A percentile compares a stretch with the other conserved stretches of the same genome.
Evolutionary conservation across 345 rosid species (phyloP).

Genomic region (Carallia brachiata): DNA sequence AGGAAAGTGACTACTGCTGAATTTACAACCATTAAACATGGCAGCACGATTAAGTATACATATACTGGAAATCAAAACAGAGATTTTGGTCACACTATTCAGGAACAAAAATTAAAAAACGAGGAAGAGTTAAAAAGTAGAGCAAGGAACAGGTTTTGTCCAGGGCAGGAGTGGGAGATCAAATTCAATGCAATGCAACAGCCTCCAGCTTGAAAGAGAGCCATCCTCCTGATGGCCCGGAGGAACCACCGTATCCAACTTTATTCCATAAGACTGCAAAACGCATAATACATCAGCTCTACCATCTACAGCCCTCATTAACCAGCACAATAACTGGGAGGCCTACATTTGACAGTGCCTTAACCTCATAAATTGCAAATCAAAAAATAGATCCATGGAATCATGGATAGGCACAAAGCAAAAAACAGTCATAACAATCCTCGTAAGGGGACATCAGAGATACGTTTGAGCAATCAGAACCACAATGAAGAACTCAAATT

Average conservation of each 20-base stretch:
- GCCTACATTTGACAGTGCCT: neutral
- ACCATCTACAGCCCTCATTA: slow-evolving; percentile 1
- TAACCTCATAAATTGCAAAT: neutral
- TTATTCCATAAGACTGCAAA: slow-evolving; percentile 85
- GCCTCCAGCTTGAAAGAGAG: slow-evolving; percentile 68
- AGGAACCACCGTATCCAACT: slow-evolving; percentile 97
- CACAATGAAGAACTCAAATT: too few relatives aligned
- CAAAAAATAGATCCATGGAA: neutral
- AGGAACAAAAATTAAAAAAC: slow-evolving; percentile 1
- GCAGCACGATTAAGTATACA: slow-evolving; percentile 6
- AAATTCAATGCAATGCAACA: slow-evolving; percentile 76
- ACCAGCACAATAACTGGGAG: neutral
- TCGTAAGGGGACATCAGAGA: too few relatives aligned
- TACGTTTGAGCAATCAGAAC: too few relatives aligned
- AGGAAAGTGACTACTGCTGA: neutral
- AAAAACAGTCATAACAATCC: neutral
- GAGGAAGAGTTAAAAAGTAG: neutral
- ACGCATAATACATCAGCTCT: slow-evolving; percentile 16
- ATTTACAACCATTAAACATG: slow-evolving; percentile 18
- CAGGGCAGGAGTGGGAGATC: neutral
- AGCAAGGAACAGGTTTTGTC: neutral
- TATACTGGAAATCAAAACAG: slow-evolving; percentile 2
- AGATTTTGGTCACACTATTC: neutral
- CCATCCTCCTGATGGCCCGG: slow-evolving; percentile 95
- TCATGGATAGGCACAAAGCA: neutral